These are phyloP conservation scores for Suillus fuscotomentosus DNA, from an alignment of 768 basidiomycete genomes.

Conservation along the genomic window DNA sequence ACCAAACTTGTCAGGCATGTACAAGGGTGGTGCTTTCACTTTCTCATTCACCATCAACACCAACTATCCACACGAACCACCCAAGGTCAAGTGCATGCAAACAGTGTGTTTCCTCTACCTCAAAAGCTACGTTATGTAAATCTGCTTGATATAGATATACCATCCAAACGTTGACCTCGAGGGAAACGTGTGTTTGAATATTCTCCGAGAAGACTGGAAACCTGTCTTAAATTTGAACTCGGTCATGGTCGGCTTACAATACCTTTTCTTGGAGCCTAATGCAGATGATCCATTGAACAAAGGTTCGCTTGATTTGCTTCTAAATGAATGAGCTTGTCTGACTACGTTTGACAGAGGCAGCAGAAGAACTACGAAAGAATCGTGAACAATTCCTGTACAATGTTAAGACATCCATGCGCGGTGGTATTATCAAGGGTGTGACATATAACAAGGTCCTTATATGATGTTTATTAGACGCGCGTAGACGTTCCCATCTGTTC, in stretches of 20 bases:
- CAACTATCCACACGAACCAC: constrained; percentile 99
- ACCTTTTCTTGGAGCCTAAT: constrained; percentile 97
- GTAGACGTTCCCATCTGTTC: constrained; percentile 9
- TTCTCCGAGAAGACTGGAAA: constrained; percentile 99
- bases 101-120: constrained; percentile 52
- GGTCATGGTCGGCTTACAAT: constrained; percentile 98
- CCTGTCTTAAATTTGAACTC: constrained; percentile 97
- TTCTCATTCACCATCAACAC: constrained; percentile 97
- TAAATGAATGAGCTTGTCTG: constrained; percentile 7
- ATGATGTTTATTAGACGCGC: constrained; percentile 27
- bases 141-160: constrained; percentile 69
- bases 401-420: constrained; percentile 86
- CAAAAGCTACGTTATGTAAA: not conserved
- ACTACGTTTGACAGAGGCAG: constrained; percentile 68
- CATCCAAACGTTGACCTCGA: constrained; percentile 98
- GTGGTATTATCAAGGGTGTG: constrained; percentile 72
- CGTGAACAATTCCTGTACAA: constrained; percentile 81
- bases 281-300: constrained; percentile 99
- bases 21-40: constrained; percentile 89
- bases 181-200: constrained; percentile 98
- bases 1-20: constrained; percentile 71
- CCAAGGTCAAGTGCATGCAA: constrained; percentile 97
- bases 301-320: constrained; percentile 51
- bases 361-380: constrained; percentile 88
- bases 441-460: constrained; percentile 75